Percentiles rank a stretch among this genome's conserved stretches.
Conservation (phyloP, 495 filamentous ascomycete genomes). For the Talaromyces liani region DNA sequence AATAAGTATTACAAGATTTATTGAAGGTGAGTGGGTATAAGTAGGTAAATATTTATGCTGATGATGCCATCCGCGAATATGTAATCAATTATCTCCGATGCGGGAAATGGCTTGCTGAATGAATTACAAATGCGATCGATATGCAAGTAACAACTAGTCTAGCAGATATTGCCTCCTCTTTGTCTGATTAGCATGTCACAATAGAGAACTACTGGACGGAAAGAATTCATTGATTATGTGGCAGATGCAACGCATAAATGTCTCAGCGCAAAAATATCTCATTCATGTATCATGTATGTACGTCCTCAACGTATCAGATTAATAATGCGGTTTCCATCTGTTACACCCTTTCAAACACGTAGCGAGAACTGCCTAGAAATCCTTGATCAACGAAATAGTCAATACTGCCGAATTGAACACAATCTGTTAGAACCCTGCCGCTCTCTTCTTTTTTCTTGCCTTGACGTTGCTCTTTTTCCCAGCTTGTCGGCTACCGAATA, state of each 20-base stretch:
- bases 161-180: neutral
- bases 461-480: conserved; percentile 20
- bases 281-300: neutral
- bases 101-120: neutral
- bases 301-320: neutral
- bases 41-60: neutral
- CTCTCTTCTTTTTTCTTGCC: conserved; percentile 32
- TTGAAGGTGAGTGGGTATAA: neutral
- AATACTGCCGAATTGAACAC: neutral
- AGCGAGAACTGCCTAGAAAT: neutral
- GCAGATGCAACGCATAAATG: neutral
- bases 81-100: neutral
- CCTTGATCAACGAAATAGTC: too few species aligned
- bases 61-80: neutral
- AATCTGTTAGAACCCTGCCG: conserved; percentile 30
- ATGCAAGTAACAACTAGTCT: neutral
- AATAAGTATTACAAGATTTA: neutral
- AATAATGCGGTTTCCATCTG: neutral
- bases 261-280: neutral
- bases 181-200: neutral
- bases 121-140: conserved; percentile 5
- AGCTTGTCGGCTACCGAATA: conserved; percentile 28
- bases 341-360: neutral
- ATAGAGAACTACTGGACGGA: neutral
- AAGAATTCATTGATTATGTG: neutral